Evolutionary conservation across 345 rosid genomes (phyloP), one percentile per base, ranked within the genome.

Genomic region (Syzygium aromaticum): DNA sequence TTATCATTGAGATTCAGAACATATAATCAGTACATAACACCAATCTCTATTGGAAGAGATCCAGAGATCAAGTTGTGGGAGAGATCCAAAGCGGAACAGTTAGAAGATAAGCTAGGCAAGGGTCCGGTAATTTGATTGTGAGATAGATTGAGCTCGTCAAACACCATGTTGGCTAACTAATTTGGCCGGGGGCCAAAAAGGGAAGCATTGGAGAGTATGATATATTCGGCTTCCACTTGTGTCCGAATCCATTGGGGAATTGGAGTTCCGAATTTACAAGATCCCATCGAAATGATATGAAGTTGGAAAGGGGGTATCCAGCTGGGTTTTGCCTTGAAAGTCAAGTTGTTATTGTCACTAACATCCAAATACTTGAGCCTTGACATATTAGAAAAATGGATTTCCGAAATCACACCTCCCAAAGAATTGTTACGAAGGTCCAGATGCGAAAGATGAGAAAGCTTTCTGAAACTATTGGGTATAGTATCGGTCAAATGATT

Each of bases 321-420:
- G 14, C 11, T 11, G 28, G 49, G 23, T 9, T n/a, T 22, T 22
- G 40, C 49, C 51, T 49, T 49, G 19, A 82, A 38, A 82, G 84
- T 82, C 30, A 88, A 11, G 40, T 51, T 56, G 6, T 49, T 49
- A 12, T 53, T 85, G 25, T 90, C 87, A 12, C 51, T 25, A 15
- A 89, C 22, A 43, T n/a, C 51, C 0, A 89, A 83, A 23, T 1
- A 9, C 14, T 38, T 28, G 85, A 87, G 61, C 27, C 30, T 61
- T 54, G 90, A 59, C 11, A 88, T 54, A 14, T 90, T 86, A 5
- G n/a, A 40, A 5, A 89, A 23, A 49, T 89, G 88, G 22, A 25
- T 54, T 33, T 86, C 87, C 8, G 54, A 87, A 13, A 90, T 51
- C 2, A 52, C 40, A 22, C 90, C 89, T 15, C 63, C 52, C 80